These are phyloP conservation scores for Pouteria glomerata DNA, from an alignment of 148 eudicot genomes.

Conservation along the genomic window DNA sequence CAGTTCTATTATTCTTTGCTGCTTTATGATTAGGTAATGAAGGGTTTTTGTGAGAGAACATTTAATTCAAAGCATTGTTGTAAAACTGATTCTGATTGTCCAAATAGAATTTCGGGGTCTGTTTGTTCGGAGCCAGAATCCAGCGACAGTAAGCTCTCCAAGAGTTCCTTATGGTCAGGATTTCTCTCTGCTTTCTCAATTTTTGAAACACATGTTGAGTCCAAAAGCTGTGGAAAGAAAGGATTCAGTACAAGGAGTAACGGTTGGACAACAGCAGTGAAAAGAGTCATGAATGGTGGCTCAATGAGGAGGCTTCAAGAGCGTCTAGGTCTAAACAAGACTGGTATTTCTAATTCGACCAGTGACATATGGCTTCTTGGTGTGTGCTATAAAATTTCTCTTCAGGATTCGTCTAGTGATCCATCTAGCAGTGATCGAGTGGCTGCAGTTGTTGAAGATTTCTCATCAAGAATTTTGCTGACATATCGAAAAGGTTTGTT, in stretches of 20 bases:
- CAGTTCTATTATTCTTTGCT: slow-evolving; percentile 4
- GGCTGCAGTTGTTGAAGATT: slow-evolving; percentile 83
- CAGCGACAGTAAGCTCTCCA: slow-evolving; percentile 27
- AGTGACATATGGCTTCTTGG: slow-evolving; percentile 95
- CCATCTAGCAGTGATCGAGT: slow-evolving; percentile 53
- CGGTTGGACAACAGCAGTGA: slow-evolving; percentile 72
- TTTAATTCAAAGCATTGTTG: slow-evolving; percentile 26
- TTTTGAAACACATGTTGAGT: slow-evolving; percentile 40
- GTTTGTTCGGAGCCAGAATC: slow-evolving; percentile 37
- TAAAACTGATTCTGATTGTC: slow-evolving; percentile 36
- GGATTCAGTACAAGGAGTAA: slow-evolving; percentile 29
- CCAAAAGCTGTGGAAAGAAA: slow-evolving; percentile 33
- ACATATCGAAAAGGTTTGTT: slow-evolving; percentile 81
- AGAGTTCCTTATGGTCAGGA: slow-evolving; percentile 44
- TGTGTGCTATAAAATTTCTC: slow-evolving; percentile 55
- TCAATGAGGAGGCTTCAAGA: slow-evolving; percentile 84
- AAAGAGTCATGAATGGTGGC: slow-evolving; percentile 66
- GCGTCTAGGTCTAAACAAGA: slow-evolving; percentile 54
- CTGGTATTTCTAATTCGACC: slow-evolving; percentile 39
- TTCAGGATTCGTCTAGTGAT: slow-evolving; percentile 49
- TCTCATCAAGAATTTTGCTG: slow-evolving; percentile 78
- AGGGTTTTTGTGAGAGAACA: slow-evolving; percentile 42
- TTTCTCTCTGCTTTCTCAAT: slow-evolving; percentile 51
- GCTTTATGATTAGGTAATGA: slow-evolving; percentile 58
- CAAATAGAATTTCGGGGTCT: slow-evolving; percentile 37